A percentile compares a stretch with the other conserved stretches of the same genome.
phyloP scores from a whole-genome alignment of 768 basidiomycete species.

The Leccinellum albellum region DNA sequence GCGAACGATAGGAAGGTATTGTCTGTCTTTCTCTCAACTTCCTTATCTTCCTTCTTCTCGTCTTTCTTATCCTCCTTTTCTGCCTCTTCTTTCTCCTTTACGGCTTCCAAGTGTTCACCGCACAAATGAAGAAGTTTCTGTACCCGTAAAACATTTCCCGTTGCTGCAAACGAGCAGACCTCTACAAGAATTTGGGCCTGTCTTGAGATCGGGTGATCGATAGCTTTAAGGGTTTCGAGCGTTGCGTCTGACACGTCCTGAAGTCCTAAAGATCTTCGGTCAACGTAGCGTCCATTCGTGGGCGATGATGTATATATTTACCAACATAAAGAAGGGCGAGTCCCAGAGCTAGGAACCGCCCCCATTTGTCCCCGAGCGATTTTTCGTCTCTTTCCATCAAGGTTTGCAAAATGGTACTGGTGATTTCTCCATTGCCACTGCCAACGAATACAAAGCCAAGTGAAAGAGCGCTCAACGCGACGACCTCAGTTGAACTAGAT shows the following conservation, averaged over 20 bases:
- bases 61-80: slow-evolving; percentile 42
- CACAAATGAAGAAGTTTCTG: slow-evolving; percentile 92
- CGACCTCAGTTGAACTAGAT: slow-evolving; percentile 80
- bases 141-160: slow-evolving; percentile 90
- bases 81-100: slow-evolving; percentile 35
- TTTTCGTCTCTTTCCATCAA: slow-evolving; percentile 81
- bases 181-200: slow-evolving; percentile 91
- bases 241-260: slow-evolving; percentile 95
- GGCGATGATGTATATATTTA: slow-evolving; percentile 32
- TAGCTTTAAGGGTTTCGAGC: slow-evolving; percentile 87
- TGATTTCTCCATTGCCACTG: slow-evolving; percentile 90
- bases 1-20: slow-evolving; percentile 91
- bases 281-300: not conserved
- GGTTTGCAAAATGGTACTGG: slow-evolving; percentile 83
- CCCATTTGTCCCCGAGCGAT: slow-evolving; percentile 89
- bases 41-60: slow-evolving; percentile 61
- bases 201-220: slow-evolving; percentile 88
- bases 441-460: slow-evolving; percentile 96
- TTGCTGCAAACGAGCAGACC: slow-evolving; percentile 91
- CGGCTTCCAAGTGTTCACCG: slow-evolving; percentile 76
- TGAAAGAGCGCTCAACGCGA: slow-evolving; percentile 78
- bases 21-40: slow-evolving; percentile 53
- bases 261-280: slow-evolving; percentile 51
- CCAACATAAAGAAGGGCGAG: slow-evolving; percentile 89
- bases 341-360: slow-evolving; percentile 84